Base-by-base conservation (phyloP, 495 filamentous ascomycete species). In the Cenococcum geophilum region DNA sequence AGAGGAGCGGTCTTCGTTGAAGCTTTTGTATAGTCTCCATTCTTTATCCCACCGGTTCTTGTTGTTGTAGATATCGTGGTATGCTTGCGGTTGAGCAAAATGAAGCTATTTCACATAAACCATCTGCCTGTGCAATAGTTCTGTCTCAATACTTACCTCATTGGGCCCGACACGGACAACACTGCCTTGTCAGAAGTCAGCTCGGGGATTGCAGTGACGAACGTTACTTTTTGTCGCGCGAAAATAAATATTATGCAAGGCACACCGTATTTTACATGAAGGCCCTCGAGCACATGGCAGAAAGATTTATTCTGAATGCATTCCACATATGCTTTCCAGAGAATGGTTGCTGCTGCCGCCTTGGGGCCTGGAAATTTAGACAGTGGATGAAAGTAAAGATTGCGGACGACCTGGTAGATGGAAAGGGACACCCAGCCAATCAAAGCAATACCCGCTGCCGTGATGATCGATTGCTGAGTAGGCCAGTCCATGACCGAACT, bases 41-140 rank as follows among this genome's bases (percentile, higher is more conserved):
- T 78, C 74, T 60, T 79, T 79, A 56, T 71, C 58, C 64, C 76
- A 72, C 16, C 73, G 70, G 11, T 64, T 63, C 10, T 59, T 62
- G 8, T 59, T 25, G 57, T 70, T 73, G 61, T 77, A 78, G 12
- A 79, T 76, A 18, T 71, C 71, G 20, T 70, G 60, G 55, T 78
- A 78, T n/a, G n/a, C n/a, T n/a, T n/a, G n/a, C n/a, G n/a, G n/a
- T n/a, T n/a, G n/a, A 16, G 67, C 73, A 60, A 79, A 79, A 56
- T 79, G 76, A 12, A 77, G 69, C 76, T 79, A 55, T 1, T 42
- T n/a, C 9, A 48, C 10, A 25, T 42, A 2, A 18, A 40, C 10
- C 12, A 6, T 16, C 22, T 32, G 6, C 51, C 16, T 6, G 18
- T 12, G 16, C 51, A 22, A n/a, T n/a, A n/a, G n/a, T n/a, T n/a